phyloP scores from a whole-genome alignment of 1,284 basidiomycete species.

The Cryptococcus maquisensis region DNA sequence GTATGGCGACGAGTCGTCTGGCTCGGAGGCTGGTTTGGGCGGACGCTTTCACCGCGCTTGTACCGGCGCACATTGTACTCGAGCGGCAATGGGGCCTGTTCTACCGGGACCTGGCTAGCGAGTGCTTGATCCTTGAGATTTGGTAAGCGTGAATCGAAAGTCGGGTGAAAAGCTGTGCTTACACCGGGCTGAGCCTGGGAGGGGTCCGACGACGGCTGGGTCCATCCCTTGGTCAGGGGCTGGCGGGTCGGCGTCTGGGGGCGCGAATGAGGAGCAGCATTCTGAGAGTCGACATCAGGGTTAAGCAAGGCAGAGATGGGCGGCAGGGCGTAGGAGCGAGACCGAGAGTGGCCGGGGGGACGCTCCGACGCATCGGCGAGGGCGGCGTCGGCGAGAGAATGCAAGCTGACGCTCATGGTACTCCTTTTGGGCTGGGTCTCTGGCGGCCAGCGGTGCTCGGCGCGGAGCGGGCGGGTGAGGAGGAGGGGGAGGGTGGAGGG shows the following conservation, averaged over 20 bases:
- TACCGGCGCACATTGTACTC: slow-evolving; percentile 8
- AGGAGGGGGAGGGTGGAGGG: background rate
- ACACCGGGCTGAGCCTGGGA: background rate
- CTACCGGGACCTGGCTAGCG: background rate
- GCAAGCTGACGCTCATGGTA: background rate
- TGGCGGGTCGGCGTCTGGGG: background rate
- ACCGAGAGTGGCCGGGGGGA: background rate
- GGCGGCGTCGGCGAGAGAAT: slow-evolving; percentile 12
- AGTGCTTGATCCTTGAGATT: background rate
- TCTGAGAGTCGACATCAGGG: background rate
- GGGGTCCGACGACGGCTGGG: background rate
- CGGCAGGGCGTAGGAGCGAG: slow-evolving; percentile 5
- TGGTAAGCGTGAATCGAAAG: background rate
- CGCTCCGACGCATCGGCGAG: slow-evolving; percentile 5
- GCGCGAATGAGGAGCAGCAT: background rate
- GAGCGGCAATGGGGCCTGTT: background rate
- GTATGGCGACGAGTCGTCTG: background rate
- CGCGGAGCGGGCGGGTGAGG: background rate
- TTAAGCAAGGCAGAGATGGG: slow-evolving; percentile 6
- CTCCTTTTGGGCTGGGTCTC: background rate
- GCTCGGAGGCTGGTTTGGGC: background rate
- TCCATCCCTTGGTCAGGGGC: background rate
- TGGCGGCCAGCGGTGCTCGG: background rate
- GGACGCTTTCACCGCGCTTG: background rate
- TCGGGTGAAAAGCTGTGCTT: background rate